A percentile compares a stretch with the other conserved stretches of the same genome.
These are phyloP conservation scores for Wickerhamiella qilinensis DNA, from an alignment of 805 yeast species.

Conservation along the genomic window DNA sequence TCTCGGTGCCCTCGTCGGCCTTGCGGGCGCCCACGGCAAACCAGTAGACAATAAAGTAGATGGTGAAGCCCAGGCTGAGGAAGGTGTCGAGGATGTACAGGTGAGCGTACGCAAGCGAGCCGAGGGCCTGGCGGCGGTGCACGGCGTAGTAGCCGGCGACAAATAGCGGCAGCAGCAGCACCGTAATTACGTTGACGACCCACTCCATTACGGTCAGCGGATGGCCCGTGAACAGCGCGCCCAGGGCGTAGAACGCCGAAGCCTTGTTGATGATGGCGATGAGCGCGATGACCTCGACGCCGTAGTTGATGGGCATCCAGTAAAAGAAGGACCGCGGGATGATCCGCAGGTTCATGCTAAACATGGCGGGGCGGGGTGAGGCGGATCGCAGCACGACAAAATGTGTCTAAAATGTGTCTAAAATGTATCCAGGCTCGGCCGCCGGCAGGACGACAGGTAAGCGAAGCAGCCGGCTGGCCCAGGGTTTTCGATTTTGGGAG, in stretches of 20 bases:
- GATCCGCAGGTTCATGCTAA: conserved; percentile 7
- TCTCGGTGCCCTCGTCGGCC: conserved; percentile 13
- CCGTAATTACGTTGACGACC: conserved; percentile 54
- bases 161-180: conserved; percentile 47
- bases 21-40: conserved; percentile 25
- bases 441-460: too few relatives aligned
- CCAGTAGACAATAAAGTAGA: conserved; percentile 66
- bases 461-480: too few relatives aligned
- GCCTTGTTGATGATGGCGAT: conserved; percentile 73
- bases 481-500: too few relatives aligned
- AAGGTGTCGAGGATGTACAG: conserved; percentile 54
- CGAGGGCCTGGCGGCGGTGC: conserved; percentile 39
- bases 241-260: conserved; percentile 73
- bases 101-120: conserved; percentile 45
- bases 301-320: conserved; percentile 61
- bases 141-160: conserved; percentile 39
- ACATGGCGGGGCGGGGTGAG: background rate
- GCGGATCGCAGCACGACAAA: too few relatives aligned
- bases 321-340: conserved; percentile 43
- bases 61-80: conserved; percentile 49
- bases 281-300: conserved; percentile 68
- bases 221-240: conserved; percentile 75
- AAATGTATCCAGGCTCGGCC: too few relatives aligned
- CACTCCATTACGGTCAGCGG: conserved; percentile 72
- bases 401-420: too few relatives aligned